Conservation (phyloP, 805 yeast genomes). For the Zygotorulaspora chibaensis region DNA sequence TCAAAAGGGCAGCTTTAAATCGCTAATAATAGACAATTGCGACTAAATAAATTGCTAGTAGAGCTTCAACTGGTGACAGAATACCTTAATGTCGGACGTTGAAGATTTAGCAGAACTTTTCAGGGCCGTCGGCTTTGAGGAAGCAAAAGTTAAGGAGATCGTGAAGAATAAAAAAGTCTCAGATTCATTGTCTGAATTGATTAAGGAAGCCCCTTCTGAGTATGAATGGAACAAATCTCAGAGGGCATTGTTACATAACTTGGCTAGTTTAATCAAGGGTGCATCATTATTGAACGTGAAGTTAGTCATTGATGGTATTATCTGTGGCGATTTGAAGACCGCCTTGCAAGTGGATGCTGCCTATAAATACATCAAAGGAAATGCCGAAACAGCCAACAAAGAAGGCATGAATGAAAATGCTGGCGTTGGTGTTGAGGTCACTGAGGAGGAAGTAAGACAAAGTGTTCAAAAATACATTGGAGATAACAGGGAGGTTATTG, state of each 20-base stretch:
- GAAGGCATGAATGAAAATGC: constrained; percentile 57
- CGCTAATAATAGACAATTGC: background rate
- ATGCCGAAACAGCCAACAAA: constrained; percentile 42
- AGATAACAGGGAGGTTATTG: constrained; percentile 54
- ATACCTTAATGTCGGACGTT: constrained; percentile 27
- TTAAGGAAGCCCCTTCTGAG: constrained; percentile 39
- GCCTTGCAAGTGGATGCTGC: constrained; percentile 78
- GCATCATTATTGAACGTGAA: constrained; percentile 45
- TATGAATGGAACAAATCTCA: constrained; percentile 51
- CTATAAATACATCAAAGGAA: constrained; percentile 60
- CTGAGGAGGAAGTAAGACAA: constrained; percentile 57
- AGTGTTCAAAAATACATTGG: constrained; percentile 59
- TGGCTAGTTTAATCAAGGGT: constrained; percentile 69
- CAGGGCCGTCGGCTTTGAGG: constrained; percentile 58
- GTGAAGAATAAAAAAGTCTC: constrained; percentile 83
- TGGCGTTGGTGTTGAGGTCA: constrained; percentile 78
- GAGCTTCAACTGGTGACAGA: background rate
- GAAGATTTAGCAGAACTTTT: constrained; percentile 37
- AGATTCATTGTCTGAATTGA: constrained; percentile 57
- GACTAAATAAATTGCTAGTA: background rate
- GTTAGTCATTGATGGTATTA: constrained; percentile 56
- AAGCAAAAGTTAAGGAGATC: constrained; percentile 72
- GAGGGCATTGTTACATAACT: constrained; percentile 64
- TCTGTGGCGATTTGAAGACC: constrained; percentile 59
- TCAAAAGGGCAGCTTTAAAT: background rate